Conservation (phyloP, 768 basidiomycete species). For the Chalciporus sphaerocephalus region DNA sequence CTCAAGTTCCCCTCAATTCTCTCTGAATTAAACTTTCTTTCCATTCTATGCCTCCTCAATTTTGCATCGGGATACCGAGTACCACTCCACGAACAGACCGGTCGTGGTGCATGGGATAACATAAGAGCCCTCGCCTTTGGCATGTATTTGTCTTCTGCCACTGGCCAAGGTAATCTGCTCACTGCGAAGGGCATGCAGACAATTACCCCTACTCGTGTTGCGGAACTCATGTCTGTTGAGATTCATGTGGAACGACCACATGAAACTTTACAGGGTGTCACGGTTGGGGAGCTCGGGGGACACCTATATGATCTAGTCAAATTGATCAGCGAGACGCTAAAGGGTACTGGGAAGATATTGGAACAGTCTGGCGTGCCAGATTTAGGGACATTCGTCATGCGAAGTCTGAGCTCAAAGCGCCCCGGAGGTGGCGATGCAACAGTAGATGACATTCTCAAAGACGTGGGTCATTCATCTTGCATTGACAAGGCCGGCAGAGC, state of each 20-base stretch:
- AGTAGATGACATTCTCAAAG: conserved; percentile 59
- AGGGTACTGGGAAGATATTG: conserved; percentile 69
- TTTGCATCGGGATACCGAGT: conserved; percentile 79
- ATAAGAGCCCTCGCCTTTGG: conserved; percentile 72
- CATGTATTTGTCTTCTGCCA: conserved; percentile 62
- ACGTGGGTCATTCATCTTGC: conserved; percentile 39
- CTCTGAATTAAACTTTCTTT: conserved; percentile 80
- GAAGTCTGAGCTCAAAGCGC: conserved; percentile 49
- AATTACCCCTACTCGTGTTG: conserved; percentile 53
- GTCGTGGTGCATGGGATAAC: conserved; percentile 80
- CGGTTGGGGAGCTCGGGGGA: conserved; percentile 73
- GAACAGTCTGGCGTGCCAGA: conserved; percentile 56
- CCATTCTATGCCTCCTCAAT: conserved; percentile 73
- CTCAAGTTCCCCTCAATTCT: conserved; percentile 70
- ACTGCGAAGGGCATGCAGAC: conserved; percentile 62
- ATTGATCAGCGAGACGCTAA: conserved; percentile 57
- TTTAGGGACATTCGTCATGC: conserved; percentile 72
- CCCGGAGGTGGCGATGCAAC: conserved; percentile 31
- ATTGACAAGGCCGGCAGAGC: conserved; percentile 2
- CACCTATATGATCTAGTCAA: conserved; percentile 69
- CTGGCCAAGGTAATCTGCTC: conserved; percentile 53
- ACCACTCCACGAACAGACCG: conserved; percentile 65
- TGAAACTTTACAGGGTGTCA: conserved; percentile 61
- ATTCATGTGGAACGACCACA: conserved; percentile 70
- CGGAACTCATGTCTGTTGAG: conserved; percentile 67